Percentiles rank a stretch among this genome's conserved stretches.
Conservation (phyloP, 2,329 filamentous ascomycete species). For the Sarocladium oryzae region DNA sequence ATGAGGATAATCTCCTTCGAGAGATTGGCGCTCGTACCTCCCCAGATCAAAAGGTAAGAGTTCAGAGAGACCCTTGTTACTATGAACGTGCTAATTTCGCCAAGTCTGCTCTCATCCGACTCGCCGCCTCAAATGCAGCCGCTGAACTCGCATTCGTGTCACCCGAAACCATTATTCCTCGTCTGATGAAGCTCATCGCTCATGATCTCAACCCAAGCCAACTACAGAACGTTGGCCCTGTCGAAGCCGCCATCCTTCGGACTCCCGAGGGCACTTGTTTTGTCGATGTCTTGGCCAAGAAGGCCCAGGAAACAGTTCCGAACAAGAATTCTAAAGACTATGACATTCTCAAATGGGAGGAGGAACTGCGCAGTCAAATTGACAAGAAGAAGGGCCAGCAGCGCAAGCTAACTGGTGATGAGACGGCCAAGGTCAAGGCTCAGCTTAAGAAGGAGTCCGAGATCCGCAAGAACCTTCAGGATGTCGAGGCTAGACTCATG, state of each 20-base stretch:
- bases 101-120: conserved; percentile 40
- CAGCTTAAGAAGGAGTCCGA: conserved; percentile 81
- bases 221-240: conserved; percentile 67
- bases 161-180: conserved; percentile 71
- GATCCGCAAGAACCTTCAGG: conserved; percentile 67
- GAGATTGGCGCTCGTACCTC: conserved; percentile 53
- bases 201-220: conserved; percentile 66
- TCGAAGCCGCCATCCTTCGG: conserved; percentile 87
- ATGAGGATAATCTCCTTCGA: conserved; percentile 57
- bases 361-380: conserved; percentile 78
- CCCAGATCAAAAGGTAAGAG: conserved; percentile 48
- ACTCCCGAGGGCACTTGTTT: conserved; percentile 85
- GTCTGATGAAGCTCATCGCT: conserved; percentile 67
- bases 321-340: conserved; percentile 94
- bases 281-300: conserved; percentile 84
- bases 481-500: conserved; percentile 63
- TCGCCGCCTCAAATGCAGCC: conserved; percentile 75
- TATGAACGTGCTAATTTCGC: background rate
- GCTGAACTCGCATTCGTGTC: conserved; percentile 92
- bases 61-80: no score
- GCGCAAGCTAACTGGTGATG: conserved; percentile 85
- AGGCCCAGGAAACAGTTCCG: conserved; percentile 60
- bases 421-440: conserved; percentile 82
- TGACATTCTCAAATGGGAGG: conserved; percentile 94
- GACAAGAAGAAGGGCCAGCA: conserved; percentile 89